Evolutionary conservation across 208 protist genomes (phyloP).

Genomic region (Trypanosoma lewisi): DNA sequence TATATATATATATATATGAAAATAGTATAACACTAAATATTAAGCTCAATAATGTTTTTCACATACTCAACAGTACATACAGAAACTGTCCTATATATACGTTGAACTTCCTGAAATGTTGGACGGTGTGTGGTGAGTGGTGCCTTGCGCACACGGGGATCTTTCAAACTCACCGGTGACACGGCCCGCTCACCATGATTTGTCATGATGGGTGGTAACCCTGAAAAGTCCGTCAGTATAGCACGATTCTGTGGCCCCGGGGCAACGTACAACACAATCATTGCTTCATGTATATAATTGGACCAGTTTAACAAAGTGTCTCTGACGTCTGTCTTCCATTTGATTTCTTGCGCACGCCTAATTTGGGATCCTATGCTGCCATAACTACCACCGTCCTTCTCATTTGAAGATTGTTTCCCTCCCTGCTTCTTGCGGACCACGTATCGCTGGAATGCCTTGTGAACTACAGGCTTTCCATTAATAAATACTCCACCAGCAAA

Average conservation of each 20-base stretch:
- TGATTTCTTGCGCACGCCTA: conserved; percentile 81
- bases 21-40: no score
- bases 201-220: conserved; percentile 21
- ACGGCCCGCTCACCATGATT: conserved; percentile 18
- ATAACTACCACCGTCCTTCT: conserved; percentile 75
- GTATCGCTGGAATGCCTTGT: conserved; percentile 91
- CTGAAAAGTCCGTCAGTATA: conserved; percentile 69
- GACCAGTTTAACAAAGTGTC: conserved; percentile 78
- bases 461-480: conserved; percentile 45
- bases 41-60: background rate
- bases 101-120: conserved; percentile 80
- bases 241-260: conserved; percentile 84
- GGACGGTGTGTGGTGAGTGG: conserved; percentile 84
- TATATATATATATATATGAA: no score
- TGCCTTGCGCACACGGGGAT: conserved; percentile 70
- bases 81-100: conserved; percentile 59
- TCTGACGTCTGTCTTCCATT: conserved; percentile 78
- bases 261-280: conserved; percentile 80
- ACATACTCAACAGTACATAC: conserved; percentile 51
- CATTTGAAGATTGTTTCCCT: conserved; percentile 82
- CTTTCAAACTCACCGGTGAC: conserved; percentile 65
- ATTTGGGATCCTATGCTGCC: conserved; percentile 85
- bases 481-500: conserved; percentile 86
- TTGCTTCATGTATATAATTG: conserved; percentile 59
- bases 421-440: conserved; percentile 92